Evolutionary conservation across 129 eudicot species (phyloP), one percentile per base, ranked within the genome.

Genomic region (Scalesia atractyloides): DNA sequence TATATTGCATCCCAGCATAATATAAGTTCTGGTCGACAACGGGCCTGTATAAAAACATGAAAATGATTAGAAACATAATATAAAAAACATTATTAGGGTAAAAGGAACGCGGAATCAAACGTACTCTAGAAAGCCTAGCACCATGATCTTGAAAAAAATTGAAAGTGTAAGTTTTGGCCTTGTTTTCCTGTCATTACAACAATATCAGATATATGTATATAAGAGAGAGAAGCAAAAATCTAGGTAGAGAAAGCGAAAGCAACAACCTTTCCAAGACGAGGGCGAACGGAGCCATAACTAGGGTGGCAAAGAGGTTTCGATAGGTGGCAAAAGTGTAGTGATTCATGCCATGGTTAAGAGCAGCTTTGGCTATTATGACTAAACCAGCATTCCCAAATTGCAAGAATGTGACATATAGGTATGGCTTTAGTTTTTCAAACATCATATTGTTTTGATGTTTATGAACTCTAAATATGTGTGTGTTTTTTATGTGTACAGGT

Each of bases 301-400:
- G 74, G 51, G 98, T 82, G 36, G 98, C 98, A 70, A 79, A 67
- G 50, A 82, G 86, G 76, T 87, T 91, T 16, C 98, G 84, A 52
- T 93, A 89, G 18, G 88, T 93, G 0, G 94, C 76, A 50, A 87
- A 86, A 10, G 94, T 85, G 80, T 80, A 89, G 70, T 89, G 87
- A 80, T 87, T 93, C 87, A 84, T 89, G 37, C 98, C 98, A n/a
- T 82, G 73, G 70, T 89, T 84, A 33, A 89, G 86, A 36, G 96
- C 98, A 62, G 84, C 76, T 75, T 89, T 89, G 2, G 91, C 94
- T 13, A 89, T 77, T 5, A 92, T 82, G 6, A 70, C 79, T 41
- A 83, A 77, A 18, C 95, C 98, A 1, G 98, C 96, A 76, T 68
- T 64, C 36, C 92, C 95, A 73, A 89, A 85, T 68, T 87, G 96